Conservation (phyloP, 2,329 filamentous ascomycete species). For the Penicillium paneum region DNA sequence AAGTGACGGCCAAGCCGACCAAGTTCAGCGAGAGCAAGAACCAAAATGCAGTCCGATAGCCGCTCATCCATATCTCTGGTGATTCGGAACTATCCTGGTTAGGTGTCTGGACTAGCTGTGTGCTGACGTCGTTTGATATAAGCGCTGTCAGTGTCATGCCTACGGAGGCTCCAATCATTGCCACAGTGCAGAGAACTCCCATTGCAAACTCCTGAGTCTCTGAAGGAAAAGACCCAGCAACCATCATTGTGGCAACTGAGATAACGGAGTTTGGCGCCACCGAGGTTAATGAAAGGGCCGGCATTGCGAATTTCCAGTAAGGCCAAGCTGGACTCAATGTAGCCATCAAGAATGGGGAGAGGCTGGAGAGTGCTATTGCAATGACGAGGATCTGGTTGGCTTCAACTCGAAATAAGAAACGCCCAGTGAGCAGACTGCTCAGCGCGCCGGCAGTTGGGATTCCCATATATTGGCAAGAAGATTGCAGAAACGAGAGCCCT, state of each 20-base stretch:
- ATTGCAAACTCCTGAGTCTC: conserved; percentile 2
- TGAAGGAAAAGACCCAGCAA: background rate
- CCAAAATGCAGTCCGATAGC: conserved; percentile 6
- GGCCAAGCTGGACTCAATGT: background rate
- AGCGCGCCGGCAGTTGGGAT: background rate
- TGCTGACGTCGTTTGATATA: conserved; percentile 1
- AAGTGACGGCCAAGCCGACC: background rate
- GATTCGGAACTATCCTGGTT: background rate
- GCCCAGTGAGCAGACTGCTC: background rate
- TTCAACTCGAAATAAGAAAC: background rate
- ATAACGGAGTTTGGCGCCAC: background rate
- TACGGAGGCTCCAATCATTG: conserved; percentile 5
- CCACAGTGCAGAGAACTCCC: conserved; percentile 5
- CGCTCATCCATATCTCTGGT: background rate
- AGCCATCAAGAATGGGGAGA: conserved; percentile 4
- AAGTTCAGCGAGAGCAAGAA: conserved; percentile 4
- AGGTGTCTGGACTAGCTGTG: background rate
- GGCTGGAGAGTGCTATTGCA: background rate
- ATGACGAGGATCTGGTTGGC: background rate
- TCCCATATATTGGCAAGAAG: conserved; percentile 3
- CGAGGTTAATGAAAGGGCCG: background rate
- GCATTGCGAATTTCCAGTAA: background rate
- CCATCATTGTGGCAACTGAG: background rate
- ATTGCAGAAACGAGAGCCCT: background rate
- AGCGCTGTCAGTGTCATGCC: conserved; percentile 1